Conservation (phyloP, 2,329 filamentous ascomycete species). For the Chrysoporthe deuterocubensis region DNA sequence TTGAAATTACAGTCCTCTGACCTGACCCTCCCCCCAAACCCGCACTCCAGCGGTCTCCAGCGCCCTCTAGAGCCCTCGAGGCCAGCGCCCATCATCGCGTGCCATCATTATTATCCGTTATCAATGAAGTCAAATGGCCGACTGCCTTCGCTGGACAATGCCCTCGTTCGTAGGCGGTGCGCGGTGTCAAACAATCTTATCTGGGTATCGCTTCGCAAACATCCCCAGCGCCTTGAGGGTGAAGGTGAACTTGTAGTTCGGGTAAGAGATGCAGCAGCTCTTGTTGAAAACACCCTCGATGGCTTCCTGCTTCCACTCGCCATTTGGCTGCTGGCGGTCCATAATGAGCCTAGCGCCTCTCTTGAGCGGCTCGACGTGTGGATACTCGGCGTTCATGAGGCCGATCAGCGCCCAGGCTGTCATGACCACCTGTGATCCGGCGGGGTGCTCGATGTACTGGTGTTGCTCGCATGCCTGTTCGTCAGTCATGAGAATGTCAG, state of each 20-base stretch:
- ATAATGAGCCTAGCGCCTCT: constrained; percentile 82
- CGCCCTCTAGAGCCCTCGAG: no score
- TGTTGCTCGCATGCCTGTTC: constrained; percentile 73
- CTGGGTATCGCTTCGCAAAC: constrained; percentile 75
- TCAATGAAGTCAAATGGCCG: background rate
- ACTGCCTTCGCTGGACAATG: background rate
- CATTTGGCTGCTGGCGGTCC: constrained; percentile 81
- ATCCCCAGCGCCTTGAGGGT: constrained; percentile 92
- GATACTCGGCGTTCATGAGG: constrained; percentile 81
- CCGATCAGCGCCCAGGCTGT: constrained; percentile 89
- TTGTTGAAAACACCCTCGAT: constrained; percentile 99
- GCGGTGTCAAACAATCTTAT: constrained; percentile 57
- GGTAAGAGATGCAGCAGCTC: constrained; percentile 98
- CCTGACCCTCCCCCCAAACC: no score
- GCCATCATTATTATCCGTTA: no score
- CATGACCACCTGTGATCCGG: constrained; percentile 86
- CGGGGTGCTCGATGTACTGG: constrained; percentile 73
- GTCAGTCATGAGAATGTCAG: constrained; percentile 16
- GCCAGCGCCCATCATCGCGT: no score
- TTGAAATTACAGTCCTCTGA: no score
- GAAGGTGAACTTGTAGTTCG: constrained; percentile 98
- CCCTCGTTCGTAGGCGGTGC: background rate
- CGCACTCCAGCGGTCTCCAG: no score
- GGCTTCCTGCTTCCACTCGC: constrained; percentile 92
- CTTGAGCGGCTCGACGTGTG: constrained; percentile 71